Conservation (phyloP, 2,329 filamentous ascomycete genomes). For the Aureobasidium sp. region DNA sequence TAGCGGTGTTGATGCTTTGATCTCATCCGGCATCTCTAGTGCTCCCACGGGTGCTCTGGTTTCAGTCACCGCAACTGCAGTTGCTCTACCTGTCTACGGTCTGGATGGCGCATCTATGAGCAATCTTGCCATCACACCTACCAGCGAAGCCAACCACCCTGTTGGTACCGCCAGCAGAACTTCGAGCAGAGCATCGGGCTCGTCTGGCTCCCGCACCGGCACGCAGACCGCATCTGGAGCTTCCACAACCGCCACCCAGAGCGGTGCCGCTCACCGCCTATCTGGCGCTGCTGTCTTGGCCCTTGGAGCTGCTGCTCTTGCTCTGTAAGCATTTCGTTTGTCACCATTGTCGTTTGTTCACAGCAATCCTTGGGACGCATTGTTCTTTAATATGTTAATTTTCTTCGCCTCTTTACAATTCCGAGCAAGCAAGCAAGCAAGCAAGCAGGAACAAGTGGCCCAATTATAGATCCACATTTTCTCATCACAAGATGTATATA, state of each 20-base stretch:
- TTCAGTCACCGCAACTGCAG: constrained; percentile 48
- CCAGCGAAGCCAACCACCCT: constrained; percentile 51
- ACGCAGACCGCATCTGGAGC: not conserved
- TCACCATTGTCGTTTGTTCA: not conserved
- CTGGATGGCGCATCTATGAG: constrained; percentile 52
- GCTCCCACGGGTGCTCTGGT: constrained; percentile 54
- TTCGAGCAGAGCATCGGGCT: constrained; percentile 3
- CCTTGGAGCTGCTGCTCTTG: constrained; percentile 14
- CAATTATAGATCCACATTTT: too few relatives aligned
- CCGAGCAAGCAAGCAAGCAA: too few relatives aligned
- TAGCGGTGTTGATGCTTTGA: constrained; percentile 61
- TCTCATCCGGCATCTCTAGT: constrained; percentile 65
- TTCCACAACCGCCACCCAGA: constrained; percentile 6
- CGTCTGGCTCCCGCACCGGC: not conserved
- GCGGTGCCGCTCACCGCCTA: constrained; percentile 15
- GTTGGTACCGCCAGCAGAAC: constrained; percentile 32
- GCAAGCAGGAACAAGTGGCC: too few relatives aligned
- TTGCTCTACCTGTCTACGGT: constrained; percentile 52
- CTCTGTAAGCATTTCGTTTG: not conserved
- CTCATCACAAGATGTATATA: too few relatives aligned
- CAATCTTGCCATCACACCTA: constrained; percentile 53
- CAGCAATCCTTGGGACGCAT: too few relatives aligned
- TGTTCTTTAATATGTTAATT: too few relatives aligned
- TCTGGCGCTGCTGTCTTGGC: constrained; percentile 14
- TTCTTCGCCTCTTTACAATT: too few relatives aligned